These are phyloP conservation scores for Daldinia sp. DNA, from an alignment of 2,329 filamentous ascomycete genomes.

Conservation along the genomic window DNA sequence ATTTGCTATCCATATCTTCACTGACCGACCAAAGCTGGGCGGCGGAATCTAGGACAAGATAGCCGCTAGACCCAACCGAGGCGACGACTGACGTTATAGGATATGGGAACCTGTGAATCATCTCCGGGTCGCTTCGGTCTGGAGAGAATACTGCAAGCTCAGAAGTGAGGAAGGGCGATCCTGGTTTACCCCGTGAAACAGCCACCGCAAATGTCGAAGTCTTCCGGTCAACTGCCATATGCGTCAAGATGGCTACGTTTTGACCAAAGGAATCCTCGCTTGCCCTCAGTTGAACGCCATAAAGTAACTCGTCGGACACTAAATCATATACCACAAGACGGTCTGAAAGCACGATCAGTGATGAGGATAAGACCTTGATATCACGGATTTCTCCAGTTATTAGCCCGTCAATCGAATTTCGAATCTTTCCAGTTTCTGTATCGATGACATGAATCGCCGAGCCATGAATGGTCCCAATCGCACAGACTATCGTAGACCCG, in stretches of 20 bases:
- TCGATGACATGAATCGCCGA: slow-evolving; percentile 83
- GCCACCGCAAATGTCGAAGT: slow-evolving; percentile 76
- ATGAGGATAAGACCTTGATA: slow-evolving; percentile 78
- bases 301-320: slow-evolving; percentile 79
- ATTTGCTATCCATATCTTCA: slow-evolving; percentile 68
- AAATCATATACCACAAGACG: slow-evolving; percentile 85
- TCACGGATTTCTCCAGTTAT: slow-evolving; percentile 74
- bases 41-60: slow-evolving; percentile 79
- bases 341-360: slow-evolving; percentile 80
- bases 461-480: slow-evolving; percentile 65
- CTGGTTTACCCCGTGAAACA: slow-evolving; percentile 54
- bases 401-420: slow-evolving; percentile 74
- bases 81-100: slow-evolving; percentile 76
- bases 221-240: slow-evolving; percentile 77
- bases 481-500: slow-evolving; percentile 83
- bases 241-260: slow-evolving; percentile 62
- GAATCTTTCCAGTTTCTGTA: slow-evolving; percentile 73
- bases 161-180: slow-evolving; percentile 59
- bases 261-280: slow-evolving; percentile 54
- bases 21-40: slow-evolving; percentile 76
- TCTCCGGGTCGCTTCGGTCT: slow-evolving; percentile 68
- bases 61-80: slow-evolving; percentile 74
- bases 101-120: slow-evolving; percentile 67
- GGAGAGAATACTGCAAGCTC: slow-evolving; percentile 76
- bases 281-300: slow-evolving; percentile 67